A percentile compares a stretch with the other conserved stretches of the same genome.
Conservation (phyloP, 192 early-diverging fungal species). For the Backusella westeae region DNA sequence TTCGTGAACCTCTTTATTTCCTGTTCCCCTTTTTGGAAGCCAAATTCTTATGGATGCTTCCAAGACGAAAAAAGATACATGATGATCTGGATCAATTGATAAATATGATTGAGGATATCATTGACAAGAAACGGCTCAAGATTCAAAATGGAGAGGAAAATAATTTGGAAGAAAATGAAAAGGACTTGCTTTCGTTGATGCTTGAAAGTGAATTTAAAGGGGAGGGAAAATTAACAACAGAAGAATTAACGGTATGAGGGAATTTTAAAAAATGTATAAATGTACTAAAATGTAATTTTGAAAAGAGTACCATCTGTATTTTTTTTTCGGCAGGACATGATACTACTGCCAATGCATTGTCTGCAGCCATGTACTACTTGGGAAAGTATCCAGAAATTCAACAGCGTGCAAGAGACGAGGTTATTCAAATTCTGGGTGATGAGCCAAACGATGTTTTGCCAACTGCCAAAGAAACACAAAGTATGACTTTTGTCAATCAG, state of each 20-base stretch:
- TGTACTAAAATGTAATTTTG: neutral
- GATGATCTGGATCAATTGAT: slow-evolving; percentile 11
- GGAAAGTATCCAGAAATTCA: slow-evolving; percentile 34
- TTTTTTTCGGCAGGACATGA: slow-evolving; percentile 57
- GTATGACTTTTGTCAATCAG: slow-evolving; percentile 14
- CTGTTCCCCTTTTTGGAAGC: slow-evolving; percentile 20
- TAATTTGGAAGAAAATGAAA: slow-evolving; percentile 20
- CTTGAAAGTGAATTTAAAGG: slow-evolving; percentile 17
- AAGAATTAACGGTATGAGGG: neutral
- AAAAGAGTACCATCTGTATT: slow-evolving; percentile 26
- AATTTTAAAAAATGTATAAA: neutral
- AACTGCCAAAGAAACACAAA: neutral
- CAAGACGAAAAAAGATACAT: slow-evolving; percentile 10
- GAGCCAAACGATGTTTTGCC: neutral
- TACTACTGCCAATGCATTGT: slow-evolving; percentile 26
- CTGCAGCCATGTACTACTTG: slow-evolving; percentile 42
- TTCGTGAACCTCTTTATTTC: neutral
- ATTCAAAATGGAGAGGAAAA: neutral
- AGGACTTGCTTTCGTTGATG: slow-evolving; percentile 32
- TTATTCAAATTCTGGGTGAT: slow-evolving; percentile 13
- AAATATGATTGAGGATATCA: slow-evolving; percentile 9
- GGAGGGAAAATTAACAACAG: neutral
- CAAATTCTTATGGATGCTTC: slow-evolving; percentile 12
- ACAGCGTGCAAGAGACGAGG: slow-evolving; percentile 20
- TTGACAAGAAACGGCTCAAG: slow-evolving; percentile 26